These are phyloP conservation scores for Rugonectria rugulosa DNA, from an alignment of 2,329 filamentous ascomycete genomes.

Conservation along the genomic window DNA sequence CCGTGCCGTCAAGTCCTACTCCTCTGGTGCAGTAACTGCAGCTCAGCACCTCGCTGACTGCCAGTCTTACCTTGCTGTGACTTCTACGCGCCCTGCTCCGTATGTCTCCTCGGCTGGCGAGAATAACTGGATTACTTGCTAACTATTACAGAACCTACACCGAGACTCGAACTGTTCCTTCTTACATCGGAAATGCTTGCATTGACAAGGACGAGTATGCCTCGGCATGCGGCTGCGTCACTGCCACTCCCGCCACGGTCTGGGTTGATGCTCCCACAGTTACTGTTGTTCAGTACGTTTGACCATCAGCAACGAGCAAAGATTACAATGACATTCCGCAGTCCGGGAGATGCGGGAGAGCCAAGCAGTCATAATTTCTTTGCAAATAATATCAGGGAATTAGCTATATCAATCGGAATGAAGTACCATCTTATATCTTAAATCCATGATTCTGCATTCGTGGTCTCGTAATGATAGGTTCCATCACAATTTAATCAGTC, in stretches of 20 bases:
- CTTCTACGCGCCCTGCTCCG: not conserved
- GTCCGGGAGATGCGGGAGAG: no score
- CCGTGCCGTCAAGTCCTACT: not conserved
- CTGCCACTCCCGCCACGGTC: not conserved
- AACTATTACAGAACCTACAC: not conserved
- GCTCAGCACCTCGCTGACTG: not conserved
- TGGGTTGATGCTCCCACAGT: not conserved
- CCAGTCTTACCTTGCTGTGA: not conserved
- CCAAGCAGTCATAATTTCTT: no score
- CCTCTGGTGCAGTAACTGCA: not conserved
- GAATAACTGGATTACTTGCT: not conserved
- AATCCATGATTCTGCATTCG: no score
- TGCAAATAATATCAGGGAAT: no score
- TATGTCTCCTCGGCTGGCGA: not conserved
- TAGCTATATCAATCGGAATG: no score
- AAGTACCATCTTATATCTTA: no score
- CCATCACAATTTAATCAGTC: no score
- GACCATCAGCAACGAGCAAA: no score
- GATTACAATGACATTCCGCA: no score
- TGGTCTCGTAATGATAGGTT: no score
- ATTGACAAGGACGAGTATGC: not conserved
- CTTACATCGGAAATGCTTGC: not conserved
- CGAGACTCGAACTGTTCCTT: not conserved
- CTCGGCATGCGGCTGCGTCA: not conserved
- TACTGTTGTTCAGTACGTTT: not conserved